A percentile compares a stretch with the other conserved stretches of the same genome.
Evolutionary conservation across 2,329 filamentous ascomycete species (phyloP).

Genomic region (Leptographium procerum): DNA sequence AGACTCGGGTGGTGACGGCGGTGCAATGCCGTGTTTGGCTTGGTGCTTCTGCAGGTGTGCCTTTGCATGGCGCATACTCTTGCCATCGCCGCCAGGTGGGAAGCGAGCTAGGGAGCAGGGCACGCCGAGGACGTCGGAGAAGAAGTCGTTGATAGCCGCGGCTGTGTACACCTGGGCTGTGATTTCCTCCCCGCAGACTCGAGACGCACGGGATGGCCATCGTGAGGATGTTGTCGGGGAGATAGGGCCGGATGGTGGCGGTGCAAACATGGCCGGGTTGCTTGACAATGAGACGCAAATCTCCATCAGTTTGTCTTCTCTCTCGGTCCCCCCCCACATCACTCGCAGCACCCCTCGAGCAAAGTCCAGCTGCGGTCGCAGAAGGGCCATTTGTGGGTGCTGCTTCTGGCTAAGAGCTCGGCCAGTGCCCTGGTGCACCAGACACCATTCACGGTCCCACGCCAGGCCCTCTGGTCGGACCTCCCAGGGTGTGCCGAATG

Average conservation of each 20-base stretch:
- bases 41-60: slow-evolving; percentile 54
- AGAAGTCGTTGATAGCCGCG: slow-evolving; percentile 58
- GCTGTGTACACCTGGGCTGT: slow-evolving; percentile 59
- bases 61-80: slow-evolving; percentile 58
- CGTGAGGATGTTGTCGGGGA: slow-evolving; percentile 16
- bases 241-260: background rate
- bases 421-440: slow-evolving; percentile 77
- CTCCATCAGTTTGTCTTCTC: slow-evolving; percentile 18
- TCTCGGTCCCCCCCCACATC: slow-evolving; percentile 27
- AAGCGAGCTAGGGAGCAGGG: slow-evolving; percentile 79
- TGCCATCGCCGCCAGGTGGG: slow-evolving; percentile 51
- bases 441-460: slow-evolving; percentile 96
- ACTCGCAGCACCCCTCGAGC: slow-evolving; percentile 53
- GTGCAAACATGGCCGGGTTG: slow-evolving; percentile 46
- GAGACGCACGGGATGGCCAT: slow-evolving; percentile 30
- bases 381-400: slow-evolving; percentile 75
- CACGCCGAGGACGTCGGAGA: slow-evolving; percentile 62
- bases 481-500: slow-evolving; percentile 56
- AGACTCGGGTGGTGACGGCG: slow-evolving; percentile 38
- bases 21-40: slow-evolving; percentile 20
- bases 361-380: slow-evolving; percentile 66
- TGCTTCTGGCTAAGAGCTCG: slow-evolving; percentile 80
- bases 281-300: slow-evolving; percentile 54
- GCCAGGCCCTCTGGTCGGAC: slow-evolving; percentile 71
- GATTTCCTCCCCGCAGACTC: slow-evolving; percentile 75